These are phyloP conservation scores for Camelina hispida DNA, from an alignment of 345 rosid species.

Conservation along the genomic window DNA sequence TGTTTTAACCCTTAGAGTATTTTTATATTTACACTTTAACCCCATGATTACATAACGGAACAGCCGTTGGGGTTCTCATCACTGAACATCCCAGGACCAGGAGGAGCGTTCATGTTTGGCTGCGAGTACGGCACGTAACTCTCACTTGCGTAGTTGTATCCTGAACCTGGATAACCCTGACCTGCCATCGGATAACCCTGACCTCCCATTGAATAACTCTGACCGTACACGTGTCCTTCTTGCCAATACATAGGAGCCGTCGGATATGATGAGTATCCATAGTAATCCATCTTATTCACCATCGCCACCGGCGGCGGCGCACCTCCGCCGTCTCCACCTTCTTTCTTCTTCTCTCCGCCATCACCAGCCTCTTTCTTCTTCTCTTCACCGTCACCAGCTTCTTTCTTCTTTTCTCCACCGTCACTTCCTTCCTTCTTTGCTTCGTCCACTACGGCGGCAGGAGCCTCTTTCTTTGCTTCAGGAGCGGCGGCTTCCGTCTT, in stretches of 20 bases:
- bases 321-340: constrained; percentile 39
- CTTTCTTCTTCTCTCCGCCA: constrained; percentile 34
- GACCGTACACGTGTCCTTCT: constrained; percentile 49
- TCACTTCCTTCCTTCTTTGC: constrained; percentile 50
- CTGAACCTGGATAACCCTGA: constrained; percentile 37
- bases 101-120: constrained; percentile 40
- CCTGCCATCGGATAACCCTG: constrained; percentile 33
- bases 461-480: constrained; percentile 45
- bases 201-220: constrained; percentile 33
- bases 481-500: constrained; percentile 10
- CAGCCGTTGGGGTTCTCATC: constrained; percentile 49
- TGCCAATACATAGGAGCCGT: constrained; percentile 58
- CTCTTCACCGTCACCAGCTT: constrained; percentile 29
- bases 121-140: constrained; percentile 39
- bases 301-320: constrained; percentile 34
- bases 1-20: neutral
- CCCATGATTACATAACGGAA: constrained; percentile 37
- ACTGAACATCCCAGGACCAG: constrained; percentile 40
- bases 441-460: constrained; percentile 26
- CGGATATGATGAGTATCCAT: constrained; percentile 45
- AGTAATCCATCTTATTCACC: constrained; percentile 59
- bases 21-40: neutral
- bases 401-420: constrained; percentile 39
- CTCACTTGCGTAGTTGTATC: constrained; percentile 45
- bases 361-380: constrained; percentile 45